Evolutionary conservation across 257 asterid genomes (phyloP).

Genomic region (Plectranthus barbatus): DNA sequence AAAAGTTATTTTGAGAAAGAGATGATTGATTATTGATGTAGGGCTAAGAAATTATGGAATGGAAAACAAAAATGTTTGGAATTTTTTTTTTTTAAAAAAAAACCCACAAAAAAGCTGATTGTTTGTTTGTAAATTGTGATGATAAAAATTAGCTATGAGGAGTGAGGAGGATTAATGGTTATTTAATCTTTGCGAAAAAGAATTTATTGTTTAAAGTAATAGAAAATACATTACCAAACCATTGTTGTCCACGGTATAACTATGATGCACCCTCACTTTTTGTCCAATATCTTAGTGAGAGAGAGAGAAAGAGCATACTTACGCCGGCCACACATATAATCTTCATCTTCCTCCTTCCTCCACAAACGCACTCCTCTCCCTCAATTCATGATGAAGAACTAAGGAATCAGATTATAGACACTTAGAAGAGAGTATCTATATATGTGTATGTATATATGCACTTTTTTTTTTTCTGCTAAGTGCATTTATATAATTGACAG

Average conservation of each 20-base stretch:
- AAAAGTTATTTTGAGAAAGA: too few species aligned
- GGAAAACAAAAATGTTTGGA: too few species aligned
- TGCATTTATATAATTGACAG: background rate
- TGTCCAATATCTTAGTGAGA: background rate
- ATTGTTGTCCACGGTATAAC: background rate
- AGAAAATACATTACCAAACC: background rate
- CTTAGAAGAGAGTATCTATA: background rate
- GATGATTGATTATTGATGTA: too few species aligned
- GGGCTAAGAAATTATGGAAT: too few species aligned
- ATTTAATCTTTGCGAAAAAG: background rate
- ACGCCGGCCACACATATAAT: background rate
- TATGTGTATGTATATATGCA: too few species aligned
- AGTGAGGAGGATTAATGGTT: background rate
- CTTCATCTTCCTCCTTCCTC: background rate
- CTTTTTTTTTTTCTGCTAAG: background rate
- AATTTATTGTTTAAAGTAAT: background rate
- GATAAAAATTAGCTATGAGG: background rate
- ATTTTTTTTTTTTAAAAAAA: too few species aligned
- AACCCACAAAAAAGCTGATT: too few species aligned
- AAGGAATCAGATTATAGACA: background rate
- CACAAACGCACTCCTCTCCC: background rate
- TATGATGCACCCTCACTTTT: conserved; percentile 9
- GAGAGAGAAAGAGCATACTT: background rate
- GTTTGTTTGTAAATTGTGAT: too few species aligned
- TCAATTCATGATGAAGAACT: background rate